A percentile compares a stretch with the other conserved stretches of the same genome.
phyloP scores from a whole-genome alignment of 805 yeast species.

The Candida gorgasii region DNA sequence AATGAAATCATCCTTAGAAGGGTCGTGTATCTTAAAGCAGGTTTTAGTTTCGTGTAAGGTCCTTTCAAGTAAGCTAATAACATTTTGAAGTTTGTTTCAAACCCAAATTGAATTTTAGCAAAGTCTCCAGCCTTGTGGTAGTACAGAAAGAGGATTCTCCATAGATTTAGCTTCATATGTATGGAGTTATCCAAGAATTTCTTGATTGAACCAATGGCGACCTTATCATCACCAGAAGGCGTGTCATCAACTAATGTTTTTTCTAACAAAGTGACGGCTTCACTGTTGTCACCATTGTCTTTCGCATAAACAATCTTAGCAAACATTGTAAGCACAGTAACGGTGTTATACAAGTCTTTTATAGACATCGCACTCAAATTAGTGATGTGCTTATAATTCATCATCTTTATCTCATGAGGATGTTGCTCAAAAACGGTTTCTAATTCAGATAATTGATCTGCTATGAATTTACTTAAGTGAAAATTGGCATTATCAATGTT shows the following conservation, averaged over 20 bases:
- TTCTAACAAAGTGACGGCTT: conserved; percentile 46
- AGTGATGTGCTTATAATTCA: conserved; percentile 64
- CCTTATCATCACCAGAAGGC: conserved; percentile 8
- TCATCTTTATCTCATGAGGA: conserved; percentile 40
- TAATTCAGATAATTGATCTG: conserved; percentile 23
- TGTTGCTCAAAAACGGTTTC: background rate
- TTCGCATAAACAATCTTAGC: conserved; percentile 48
- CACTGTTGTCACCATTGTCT: conserved; percentile 28
- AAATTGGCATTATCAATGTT: conserved; percentile 30
- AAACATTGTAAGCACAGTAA: conserved; percentile 68
- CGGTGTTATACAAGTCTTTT: conserved; percentile 64
- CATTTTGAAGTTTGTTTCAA: conserved; percentile 51
- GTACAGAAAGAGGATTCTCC: conserved; percentile 68
- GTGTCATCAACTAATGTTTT: conserved; percentile 37
- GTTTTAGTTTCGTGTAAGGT: conserved; percentile 19
- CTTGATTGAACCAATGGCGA: conserved; percentile 49
- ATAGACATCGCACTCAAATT: conserved; percentile 51
- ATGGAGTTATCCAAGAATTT: conserved; percentile 61
- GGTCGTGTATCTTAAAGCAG: conserved; percentile 36
- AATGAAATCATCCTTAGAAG: conserved; percentile 54
- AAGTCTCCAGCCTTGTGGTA: conserved; percentile 36
- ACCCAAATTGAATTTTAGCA: conserved; percentile 46
- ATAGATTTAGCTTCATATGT: conserved; percentile 66
- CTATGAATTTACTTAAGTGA: conserved; percentile 30
- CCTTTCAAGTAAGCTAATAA: conserved; percentile 38